phyloP scores from a whole-genome alignment of 305 asterid species.

The Coffea humblotiana region DNA sequence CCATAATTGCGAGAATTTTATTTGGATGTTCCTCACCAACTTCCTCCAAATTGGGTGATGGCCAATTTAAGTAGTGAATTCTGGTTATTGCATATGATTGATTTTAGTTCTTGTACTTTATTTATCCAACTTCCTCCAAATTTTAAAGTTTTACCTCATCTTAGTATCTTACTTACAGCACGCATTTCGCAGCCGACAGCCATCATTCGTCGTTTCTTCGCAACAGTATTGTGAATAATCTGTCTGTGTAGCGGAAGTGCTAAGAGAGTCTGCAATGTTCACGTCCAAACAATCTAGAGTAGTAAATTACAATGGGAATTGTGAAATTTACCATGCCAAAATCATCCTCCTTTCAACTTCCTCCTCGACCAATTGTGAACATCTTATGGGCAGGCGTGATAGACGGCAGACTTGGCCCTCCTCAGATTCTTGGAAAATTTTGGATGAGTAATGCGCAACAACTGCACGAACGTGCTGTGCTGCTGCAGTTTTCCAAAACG shows the following conservation, averaged over 20 bases:
- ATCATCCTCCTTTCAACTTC: not conserved
- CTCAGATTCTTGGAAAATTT: not conserved
- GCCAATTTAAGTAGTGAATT: not conserved
- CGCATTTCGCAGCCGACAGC: not conserved
- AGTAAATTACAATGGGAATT: not conserved
- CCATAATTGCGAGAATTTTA: not conserved
- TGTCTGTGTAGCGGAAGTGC: not conserved
- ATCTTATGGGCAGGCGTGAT: conserved; percentile 12
- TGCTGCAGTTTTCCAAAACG: not conserved
- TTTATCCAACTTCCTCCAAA: not conserved
- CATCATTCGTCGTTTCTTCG: not conserved
- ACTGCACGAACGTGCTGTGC: not conserved
- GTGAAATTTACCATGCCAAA: not conserved
- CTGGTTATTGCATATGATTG: not conserved
- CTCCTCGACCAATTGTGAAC: not conserved
- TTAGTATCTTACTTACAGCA: not conserved
- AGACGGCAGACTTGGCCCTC: conserved; percentile 7
- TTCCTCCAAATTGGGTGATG: not conserved
- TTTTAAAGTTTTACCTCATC: not conserved
- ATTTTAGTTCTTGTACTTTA: not conserved
- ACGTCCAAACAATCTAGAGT: not conserved
- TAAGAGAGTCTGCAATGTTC: not conserved
- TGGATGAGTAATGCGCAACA: not conserved
- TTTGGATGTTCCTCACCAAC: not conserved
- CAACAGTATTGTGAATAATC: not conserved